Base-by-base conservation (phyloP, 192 early-diverging fungal species). In the Rhizoclosmatium sp. region DNA sequence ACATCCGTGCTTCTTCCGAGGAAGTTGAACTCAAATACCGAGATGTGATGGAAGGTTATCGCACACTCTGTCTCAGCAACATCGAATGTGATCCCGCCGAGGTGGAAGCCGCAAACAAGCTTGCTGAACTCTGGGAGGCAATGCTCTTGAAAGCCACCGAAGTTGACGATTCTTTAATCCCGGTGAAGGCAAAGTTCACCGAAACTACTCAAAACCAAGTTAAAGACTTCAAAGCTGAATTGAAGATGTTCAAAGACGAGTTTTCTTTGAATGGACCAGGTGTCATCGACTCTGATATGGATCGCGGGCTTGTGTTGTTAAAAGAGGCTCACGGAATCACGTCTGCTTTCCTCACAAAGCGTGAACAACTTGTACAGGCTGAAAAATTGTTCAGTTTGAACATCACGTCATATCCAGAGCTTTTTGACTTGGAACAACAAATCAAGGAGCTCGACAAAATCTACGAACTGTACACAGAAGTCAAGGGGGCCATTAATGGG, bases 351-450 rank as follows among this genome's bases (percentile, higher is more conserved):
- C 76, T 86, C 0, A 46, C 75, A 3, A 79, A 76, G 54, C 68
- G 85, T 45, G 89, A 91, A 66, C 62, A 75, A 49, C 83, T 91
- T n/a, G 89, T 91, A 2, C 59, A 75, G n/a, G 89, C 87, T 10
- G 88, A 91, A 80, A 90, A 90, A 51, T 78, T 89, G 54, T 91
- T 91, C 77, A 88, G 89, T 77, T 78, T 90, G 12, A 81, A 78
- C 61, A 88, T 91, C 41, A 85, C 88, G n/a, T 85, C 89, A 16
- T 90, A 91, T 69, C 89, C 90, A 44, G 89, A 91, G 75, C 81
- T 91, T 14, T 85, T 82, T 71, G 87, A 90, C 65, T 78, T 91
- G 10, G 90, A 91, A 61, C 82, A 71, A 21, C 83, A 89, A 54
- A 81, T 91, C 56, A 84, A 85, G 61, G 88, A 89, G 64, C 82